Evolutionary conservation across 208 protist genomes (phyloP).

Genomic region (Trypanosoma conorhini): DNA sequence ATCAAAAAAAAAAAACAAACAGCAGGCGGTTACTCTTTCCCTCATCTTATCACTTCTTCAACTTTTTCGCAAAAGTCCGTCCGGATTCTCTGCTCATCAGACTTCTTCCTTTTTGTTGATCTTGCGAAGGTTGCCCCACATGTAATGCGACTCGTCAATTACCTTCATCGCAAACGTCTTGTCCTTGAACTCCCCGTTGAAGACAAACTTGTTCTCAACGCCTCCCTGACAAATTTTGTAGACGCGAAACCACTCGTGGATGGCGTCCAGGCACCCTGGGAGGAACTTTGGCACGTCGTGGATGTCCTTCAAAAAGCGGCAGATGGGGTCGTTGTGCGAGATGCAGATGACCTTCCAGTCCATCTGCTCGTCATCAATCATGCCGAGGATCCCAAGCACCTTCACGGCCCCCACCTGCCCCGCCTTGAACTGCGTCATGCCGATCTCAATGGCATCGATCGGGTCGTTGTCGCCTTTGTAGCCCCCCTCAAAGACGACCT

Average conservation of each 20-base stretch:
- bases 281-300: slow-evolving; percentile 87
- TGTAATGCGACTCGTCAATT: slow-evolving; percentile 90
- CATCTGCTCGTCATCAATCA: slow-evolving; percentile 96
- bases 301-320: slow-evolving; percentile 91
- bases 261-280: slow-evolving; percentile 85
- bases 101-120: slow-evolving; percentile 82
- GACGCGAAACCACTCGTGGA: slow-evolving; percentile 91
- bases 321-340: slow-evolving; percentile 87
- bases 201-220: slow-evolving; percentile 93
- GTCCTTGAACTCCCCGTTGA: slow-evolving; percentile 89
- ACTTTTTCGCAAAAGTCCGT: not conserved
- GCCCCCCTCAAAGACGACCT: slow-evolving; percentile 81
- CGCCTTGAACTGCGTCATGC: slow-evolving; percentile 78
- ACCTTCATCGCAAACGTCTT: slow-evolving; percentile 86
- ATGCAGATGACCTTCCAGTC: slow-evolving; percentile 96
- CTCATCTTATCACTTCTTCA: not conserved
- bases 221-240: slow-evolving; percentile 94
- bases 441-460: slow-evolving; percentile 92
- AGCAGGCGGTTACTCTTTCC: not conserved
- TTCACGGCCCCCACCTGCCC: slow-evolving; percentile 86
- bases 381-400: slow-evolving; percentile 91
- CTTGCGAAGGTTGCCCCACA: slow-evolving; percentile 92
- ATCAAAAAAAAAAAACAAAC: slow-evolving; percentile 14
- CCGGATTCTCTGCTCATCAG: slow-evolving; percentile 23
- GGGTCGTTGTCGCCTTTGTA: slow-evolving; percentile 92